A percentile compares a stretch with the other conserved stretches of the same genome.
Conservation (phyloP, 1,139 yeast genomes). For the Pichia sp. region DNA sequence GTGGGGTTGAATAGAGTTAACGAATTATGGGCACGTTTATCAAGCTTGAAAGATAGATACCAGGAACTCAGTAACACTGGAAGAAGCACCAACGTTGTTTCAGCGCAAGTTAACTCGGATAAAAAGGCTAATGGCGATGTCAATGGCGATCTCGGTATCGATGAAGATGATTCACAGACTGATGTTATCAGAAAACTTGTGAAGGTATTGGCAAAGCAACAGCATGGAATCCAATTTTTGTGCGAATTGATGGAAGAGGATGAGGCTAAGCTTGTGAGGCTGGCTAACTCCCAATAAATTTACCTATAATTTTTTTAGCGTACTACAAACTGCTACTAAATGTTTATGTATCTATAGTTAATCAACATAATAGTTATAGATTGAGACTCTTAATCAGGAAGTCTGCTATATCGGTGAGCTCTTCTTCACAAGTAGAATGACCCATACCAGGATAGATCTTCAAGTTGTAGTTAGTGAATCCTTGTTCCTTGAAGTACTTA, state of each 20-base stretch:
- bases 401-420: conserved; percentile 49
- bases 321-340: no score
- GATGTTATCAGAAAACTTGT: conserved; percentile 20
- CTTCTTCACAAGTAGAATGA: conserved; percentile 64
- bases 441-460: conserved; percentile 55
- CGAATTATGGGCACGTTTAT: conserved; percentile 88
- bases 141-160: no score
- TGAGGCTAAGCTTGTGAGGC: conserved; percentile 24
- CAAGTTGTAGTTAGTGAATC: conserved; percentile 48
- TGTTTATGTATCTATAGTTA: no score
- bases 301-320: no score
- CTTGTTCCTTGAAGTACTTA: conserved; percentile 41
- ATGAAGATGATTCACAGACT: conserved; percentile 29
- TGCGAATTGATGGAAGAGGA: conserved; percentile 74
- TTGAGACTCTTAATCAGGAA: conserved; percentile 32
- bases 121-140: no score
- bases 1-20: conserved; percentile 77
- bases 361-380: no score
- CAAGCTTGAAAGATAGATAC: conserved; percentile 56
- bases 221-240: conserved; percentile 78
- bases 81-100: no score
- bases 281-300: no score
- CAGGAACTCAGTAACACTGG: neutral
- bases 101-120: no score
- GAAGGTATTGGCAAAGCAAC: conserved; percentile 68